Evolutionary conservation across 1,139 yeast species (phyloP), one percentile per base, ranked within the genome.

Genomic region (Citeromyces hawaiiensis): DNA sequence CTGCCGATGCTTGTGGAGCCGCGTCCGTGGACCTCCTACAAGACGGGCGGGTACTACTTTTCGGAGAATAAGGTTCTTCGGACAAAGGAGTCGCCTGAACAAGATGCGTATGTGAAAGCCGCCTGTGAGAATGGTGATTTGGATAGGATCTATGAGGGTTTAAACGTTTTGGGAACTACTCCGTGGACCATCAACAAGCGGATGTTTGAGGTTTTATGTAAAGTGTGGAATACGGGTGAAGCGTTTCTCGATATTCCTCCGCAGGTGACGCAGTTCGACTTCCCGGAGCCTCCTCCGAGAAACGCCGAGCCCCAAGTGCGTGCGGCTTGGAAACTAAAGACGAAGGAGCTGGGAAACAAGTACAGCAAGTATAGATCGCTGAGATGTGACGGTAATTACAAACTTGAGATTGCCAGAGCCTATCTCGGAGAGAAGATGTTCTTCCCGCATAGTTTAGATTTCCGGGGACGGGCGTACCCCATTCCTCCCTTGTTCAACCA

Each of bases 381-480:
- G 56, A 72, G 99, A 59, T 91, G 98, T 63, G 97, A 88, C 57
- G 70, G 85, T 47, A 91, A 91, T 56, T 91, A 93, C 58, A 88
- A 86, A 56, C 64, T 91, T 41, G 98, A 91, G 57, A 87, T 91
- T 55, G 97, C 98, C 0, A 72, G 98, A 48, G 96, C 95, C 0
- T 86, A 80, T 50, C 63, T 80, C 34, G 93, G 93, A 17, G 98
- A 91, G 57, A 80, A 83, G 53, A 76, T 91, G 53, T 88, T 76
- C 56, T 85, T 88, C 64, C 97, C 98, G 4, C 96, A 91, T 56
- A 87, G 87, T 51, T 66, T 91, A 40, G 98, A 91, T 58, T 88
- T 88, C 56, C 71, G 98, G 58, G 98, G 98, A 5, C 76, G 98
- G 52, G 96, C 97, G 1, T 91, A 91, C 54, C 97, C 98, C 4